A percentile compares a stretch with the other conserved stretches of the same genome.
Conservation (phyloP, 164 flowering plant species). For the Cinnamomum chago region DNA sequence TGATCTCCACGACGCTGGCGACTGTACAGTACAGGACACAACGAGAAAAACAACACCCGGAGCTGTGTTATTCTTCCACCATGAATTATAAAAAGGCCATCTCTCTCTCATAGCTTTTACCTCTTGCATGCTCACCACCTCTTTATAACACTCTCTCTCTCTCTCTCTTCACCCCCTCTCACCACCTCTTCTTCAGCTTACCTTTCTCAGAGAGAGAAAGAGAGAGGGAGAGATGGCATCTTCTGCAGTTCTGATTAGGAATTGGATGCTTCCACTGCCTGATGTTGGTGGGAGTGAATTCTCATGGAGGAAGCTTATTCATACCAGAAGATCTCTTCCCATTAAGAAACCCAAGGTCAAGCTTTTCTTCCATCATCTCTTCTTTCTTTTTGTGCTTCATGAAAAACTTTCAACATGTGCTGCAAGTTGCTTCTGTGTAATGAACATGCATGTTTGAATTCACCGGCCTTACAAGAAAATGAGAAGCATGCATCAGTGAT, state of each 20-base stretch:
- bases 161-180: neutral
- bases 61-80: too few species aligned
- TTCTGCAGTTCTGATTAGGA: neutral
- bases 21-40: too few species aligned
- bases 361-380: neutral
- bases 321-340: neutral
- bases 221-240: conserved; percentile 7
- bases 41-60: too few species aligned
- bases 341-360: conserved; percentile 1
- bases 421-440: neutral
- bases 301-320: neutral
- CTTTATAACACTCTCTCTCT: neutral
- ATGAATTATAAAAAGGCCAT: too few species aligned
- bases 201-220: neutral
- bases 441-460: neutral
- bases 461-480: neutral
- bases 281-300: neutral
- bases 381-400: neutral
- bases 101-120: too few species aligned
- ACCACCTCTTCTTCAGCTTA: neutral
- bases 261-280: neutral
- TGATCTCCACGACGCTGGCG: too few species aligned
- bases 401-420: neutral
- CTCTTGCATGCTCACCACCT: too few species aligned
- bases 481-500: neutral